Base-by-base conservation (phyloP, 352 stramenopile species). In the Globisporangium radiosum region DNA sequence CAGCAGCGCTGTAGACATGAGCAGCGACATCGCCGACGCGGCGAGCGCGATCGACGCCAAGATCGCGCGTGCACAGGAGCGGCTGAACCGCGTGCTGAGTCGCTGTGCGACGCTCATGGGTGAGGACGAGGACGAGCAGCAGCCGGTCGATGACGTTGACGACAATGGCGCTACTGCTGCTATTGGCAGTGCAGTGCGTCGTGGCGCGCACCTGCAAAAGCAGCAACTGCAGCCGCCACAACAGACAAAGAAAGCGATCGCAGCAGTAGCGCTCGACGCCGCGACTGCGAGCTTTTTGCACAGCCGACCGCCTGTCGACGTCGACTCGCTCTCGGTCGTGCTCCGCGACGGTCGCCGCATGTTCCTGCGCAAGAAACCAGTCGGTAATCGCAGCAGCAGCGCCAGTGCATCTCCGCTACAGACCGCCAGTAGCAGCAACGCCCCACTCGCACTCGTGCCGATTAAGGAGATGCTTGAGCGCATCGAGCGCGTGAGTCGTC, bases 361-460 rank as follows among this genome's bases (percentile, higher is more conserved):
- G 59, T 91, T 91, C 39, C 40, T 91, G 54, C 73, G 81, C 57
- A 89, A 89, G 65, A 84, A 84, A 51, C 48, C 51, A 8, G n/a
- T 13, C 14, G 54, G 57, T 47, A 33, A 33, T 33, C 2, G 25
- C 25, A 33, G 25, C 25, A 43, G 59, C 14, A 54, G 40, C 14
- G 48, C 52, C 15, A 68, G 64, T 55, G 54, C 61, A 33, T 56
- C 60, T 37, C 57, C 57, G 48, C 8, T 0, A 25, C 52, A 48
- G 43, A n/a, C 45, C 13, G 52, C 59, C 2, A 71, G 58, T 3
- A 33, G 25, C 2, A 33, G 25, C 25, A 33, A 33, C 25, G 25
- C 25, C 11, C 43, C 49, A 40, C 60, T 62, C n/a, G 70, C 71
- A 17, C 65, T 92, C 3, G 57, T 87, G 7, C 67, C 77, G 5